A percentile compares a stretch with the other conserved stretches of the same genome.
Conservation (phyloP, 768 basidiomycete species). For the Termitomyces sp. region DNA sequence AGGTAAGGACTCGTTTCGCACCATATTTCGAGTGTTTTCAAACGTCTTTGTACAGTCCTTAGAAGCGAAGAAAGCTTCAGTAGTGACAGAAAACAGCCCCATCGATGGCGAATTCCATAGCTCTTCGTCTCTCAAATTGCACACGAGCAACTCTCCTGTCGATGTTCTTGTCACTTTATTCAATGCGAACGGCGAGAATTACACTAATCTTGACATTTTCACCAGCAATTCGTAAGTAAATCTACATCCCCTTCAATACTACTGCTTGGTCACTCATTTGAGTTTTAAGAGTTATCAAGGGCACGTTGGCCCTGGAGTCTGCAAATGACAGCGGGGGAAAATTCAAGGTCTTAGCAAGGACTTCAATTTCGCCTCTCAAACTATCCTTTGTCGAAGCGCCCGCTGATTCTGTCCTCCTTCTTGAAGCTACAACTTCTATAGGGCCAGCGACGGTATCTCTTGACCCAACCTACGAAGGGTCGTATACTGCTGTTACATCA, state of each 20-base stretch:
- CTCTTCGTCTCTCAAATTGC: slow-evolving; percentile 22
- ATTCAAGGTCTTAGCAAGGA: slow-evolving; percentile 11
- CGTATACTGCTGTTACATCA: slow-evolving; percentile 10
- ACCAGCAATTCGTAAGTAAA: slow-evolving; percentile 36
- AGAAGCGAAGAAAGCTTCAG: slow-evolving; percentile 18
- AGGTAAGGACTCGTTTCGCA: slow-evolving; percentile 22
- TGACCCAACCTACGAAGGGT: slow-evolving; percentile 16
- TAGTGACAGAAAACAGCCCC: slow-evolving; percentile 34
- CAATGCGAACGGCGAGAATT: slow-evolving; percentile 19
- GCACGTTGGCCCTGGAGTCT: slow-evolving; percentile 6
- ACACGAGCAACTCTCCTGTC: slow-evolving; percentile 37
- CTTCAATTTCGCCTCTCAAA: slow-evolving; percentile 7
- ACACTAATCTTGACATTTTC: slow-evolving; percentile 19
- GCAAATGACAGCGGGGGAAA: slow-evolving; percentile 9
- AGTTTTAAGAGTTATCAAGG: slow-evolving; percentile 5
- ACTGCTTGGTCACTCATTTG: background rate
- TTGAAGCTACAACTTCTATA: slow-evolving; percentile 14
- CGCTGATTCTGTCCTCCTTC: slow-evolving; percentile 9
- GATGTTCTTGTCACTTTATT: slow-evolving; percentile 30
- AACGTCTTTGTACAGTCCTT: slow-evolving; percentile 22
- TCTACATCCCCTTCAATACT: background rate
- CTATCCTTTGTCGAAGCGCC: slow-evolving; percentile 13
- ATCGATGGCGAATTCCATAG: slow-evolving; percentile 42
- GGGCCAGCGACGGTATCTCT: slow-evolving; percentile 10
- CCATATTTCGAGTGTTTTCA: background rate